A percentile compares a stretch with the other conserved stretches of the same genome.
Conservation (phyloP, 208 protist genomes). For the Wallacemonas sp. region DNA sequence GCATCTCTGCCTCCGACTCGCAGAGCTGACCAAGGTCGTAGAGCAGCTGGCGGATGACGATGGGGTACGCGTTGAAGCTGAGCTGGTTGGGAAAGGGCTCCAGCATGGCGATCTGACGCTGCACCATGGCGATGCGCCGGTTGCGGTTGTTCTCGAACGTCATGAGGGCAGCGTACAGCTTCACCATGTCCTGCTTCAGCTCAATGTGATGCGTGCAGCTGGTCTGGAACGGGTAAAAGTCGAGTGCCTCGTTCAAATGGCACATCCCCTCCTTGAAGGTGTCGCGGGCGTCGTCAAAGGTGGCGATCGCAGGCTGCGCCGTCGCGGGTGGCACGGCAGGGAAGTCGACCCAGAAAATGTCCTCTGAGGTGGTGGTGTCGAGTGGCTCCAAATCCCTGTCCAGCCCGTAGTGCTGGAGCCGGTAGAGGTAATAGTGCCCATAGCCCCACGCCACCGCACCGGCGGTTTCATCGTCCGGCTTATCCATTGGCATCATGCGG, state of each 20-base stretch:
- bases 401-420: slow-evolving; percentile 66
- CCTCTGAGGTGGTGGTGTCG: not conserved
- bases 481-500: slow-evolving; percentile 59
- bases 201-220: slow-evolving; percentile 86
- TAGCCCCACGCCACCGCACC: slow-evolving; percentile 74
- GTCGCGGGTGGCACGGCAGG: slow-evolving; percentile 44
- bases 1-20: slow-evolving; percentile 69
- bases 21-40: slow-evolving; percentile 83
- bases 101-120: slow-evolving; percentile 61
- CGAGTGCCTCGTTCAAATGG: slow-evolving; percentile 70
- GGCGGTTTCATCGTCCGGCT: slow-evolving; percentile 45
- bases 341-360: slow-evolving; percentile 72
- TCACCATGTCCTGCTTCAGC: slow-evolving; percentile 63
- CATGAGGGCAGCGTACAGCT: slow-evolving; percentile 61
- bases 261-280: slow-evolving; percentile 75
- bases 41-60: slow-evolving; percentile 75
- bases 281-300: slow-evolving; percentile 70
- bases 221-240: slow-evolving; percentile 81
- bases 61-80: slow-evolving; percentile 88
- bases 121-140: slow-evolving; percentile 76
- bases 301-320: slow-evolving; percentile 39
- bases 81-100: slow-evolving; percentile 77
- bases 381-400: slow-evolving; percentile 18
- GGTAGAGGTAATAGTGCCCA: slow-evolving; percentile 73
- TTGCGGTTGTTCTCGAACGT: slow-evolving; percentile 62